These are phyloP conservation scores for Fremontodendron californicum DNA, from an alignment of 345 rosid genomes.

Conservation along the genomic window DNA sequence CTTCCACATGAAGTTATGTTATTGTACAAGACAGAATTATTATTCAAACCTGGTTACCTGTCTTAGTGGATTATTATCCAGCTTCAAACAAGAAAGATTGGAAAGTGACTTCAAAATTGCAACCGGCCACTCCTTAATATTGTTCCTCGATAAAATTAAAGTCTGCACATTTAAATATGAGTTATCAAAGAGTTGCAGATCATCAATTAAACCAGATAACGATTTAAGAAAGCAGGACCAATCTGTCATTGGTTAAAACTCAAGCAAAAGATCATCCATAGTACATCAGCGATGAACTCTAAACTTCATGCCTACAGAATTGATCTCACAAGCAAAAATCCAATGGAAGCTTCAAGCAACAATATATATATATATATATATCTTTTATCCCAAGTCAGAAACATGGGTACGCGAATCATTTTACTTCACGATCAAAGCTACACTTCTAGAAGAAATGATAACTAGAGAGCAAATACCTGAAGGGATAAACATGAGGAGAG, in stretches of 20 bases:
- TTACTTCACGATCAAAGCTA: not conserved
- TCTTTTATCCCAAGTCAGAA: not conserved
- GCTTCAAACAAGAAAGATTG: conserved; percentile 67
- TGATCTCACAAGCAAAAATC: not conserved
- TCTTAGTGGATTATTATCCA: conserved; percentile 69
- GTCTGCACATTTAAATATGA: conserved; percentile 47
- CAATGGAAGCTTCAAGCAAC: not conserved
- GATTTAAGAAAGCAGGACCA: not conserved
- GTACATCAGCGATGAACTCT: not conserved
- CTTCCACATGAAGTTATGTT: not conserved
- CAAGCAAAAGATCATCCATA: not conserved
- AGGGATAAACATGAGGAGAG: conserved; percentile 68
- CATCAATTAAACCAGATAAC: not conserved
- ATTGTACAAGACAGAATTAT: not conserved
- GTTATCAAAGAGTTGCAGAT: not conserved
- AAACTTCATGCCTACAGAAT: not conserved
- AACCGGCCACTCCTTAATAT: conserved; percentile 83
- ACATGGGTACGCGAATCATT: not conserved
- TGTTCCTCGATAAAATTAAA: conserved; percentile 72
- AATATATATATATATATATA: not conserved
- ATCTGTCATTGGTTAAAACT: not conserved
- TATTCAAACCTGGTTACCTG: conserved; percentile 45
- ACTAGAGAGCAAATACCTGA: conserved; percentile 40
- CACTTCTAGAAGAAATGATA: not conserved
- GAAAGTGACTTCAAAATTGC: conserved; percentile 41